Conservation (phyloP, 306 rosid genomes). For the Cucumis cinereus region DNA sequence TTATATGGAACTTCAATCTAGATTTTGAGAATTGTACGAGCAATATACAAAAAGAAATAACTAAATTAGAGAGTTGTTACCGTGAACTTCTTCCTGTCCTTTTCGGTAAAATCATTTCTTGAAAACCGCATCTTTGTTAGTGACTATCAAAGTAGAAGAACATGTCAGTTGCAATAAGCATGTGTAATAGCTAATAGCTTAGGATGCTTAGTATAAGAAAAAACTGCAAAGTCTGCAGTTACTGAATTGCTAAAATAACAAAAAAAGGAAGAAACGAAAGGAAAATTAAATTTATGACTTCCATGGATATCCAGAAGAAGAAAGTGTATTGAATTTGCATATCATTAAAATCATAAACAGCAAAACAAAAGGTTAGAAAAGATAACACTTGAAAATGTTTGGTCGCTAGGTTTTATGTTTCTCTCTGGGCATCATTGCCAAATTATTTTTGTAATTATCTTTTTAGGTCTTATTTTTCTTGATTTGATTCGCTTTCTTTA, state of each 20-base stretch:
- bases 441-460: too few species aligned
- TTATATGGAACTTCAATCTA: neutral
- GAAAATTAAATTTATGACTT: neutral
- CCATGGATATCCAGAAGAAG: neutral
- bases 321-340: neutral
- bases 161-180: conserved; percentile 6
- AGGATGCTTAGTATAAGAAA: neutral
- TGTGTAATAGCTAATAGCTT: neutral
- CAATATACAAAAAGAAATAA: neutral
- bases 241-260: neutral
- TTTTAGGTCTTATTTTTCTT: too few species aligned
- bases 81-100: conserved; percentile 45
- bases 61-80: conserved; percentile 20
- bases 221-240: neutral
- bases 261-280: neutral
- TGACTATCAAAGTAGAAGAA: conserved; percentile 40
- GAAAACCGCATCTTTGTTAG: conserved; percentile 88
- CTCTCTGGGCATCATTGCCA: too few species aligned
- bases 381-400: neutral
- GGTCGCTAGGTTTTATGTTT: too few species aligned
- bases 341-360: neutral
- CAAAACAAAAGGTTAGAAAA: neutral
- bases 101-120: conserved; percentile 46
- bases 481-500: too few species aligned
- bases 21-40: neutral